Percentiles rank a stretch among this genome's conserved stretches.
phyloP scores from a whole-genome alignment of 345 rosid species.

The Abelmoschus esculentus region DNA sequence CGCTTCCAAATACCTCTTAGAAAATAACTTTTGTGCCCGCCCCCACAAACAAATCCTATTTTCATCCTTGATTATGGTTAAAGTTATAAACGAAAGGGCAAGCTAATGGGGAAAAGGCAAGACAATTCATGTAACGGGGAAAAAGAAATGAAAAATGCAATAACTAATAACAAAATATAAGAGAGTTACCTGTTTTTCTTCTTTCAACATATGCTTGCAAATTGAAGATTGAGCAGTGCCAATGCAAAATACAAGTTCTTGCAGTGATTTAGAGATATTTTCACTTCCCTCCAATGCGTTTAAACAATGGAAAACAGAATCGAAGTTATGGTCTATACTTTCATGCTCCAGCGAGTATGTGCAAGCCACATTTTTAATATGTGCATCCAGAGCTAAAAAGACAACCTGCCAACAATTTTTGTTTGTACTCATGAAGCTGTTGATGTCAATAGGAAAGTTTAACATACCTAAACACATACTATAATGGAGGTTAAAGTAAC shows the following conservation, averaged over 20 bases:
- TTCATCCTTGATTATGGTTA: background rate
- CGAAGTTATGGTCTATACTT: slow-evolving; percentile 41
- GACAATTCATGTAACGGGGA: background rate
- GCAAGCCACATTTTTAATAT: slow-evolving; percentile 41
- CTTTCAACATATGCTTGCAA: slow-evolving; percentile 66
- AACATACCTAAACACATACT: background rate
- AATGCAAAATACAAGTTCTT: slow-evolving; percentile 41
- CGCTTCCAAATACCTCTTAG: background rate
- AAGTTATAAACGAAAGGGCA: background rate
- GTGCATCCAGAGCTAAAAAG: slow-evolving; percentile 50
- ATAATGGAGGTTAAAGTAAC: background rate
- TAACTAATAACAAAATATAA: background rate
- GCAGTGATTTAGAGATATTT: slow-evolving; percentile 24
- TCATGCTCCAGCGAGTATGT: slow-evolving; percentile 67
- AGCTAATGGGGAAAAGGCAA: background rate
- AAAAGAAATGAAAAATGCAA: background rate
- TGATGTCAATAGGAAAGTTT: background rate
- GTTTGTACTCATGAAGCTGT: slow-evolving; percentile 6
- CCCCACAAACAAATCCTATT: background rate
- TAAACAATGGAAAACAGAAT: slow-evolving; percentile 35
- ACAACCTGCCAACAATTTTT: slow-evolving; percentile 46
- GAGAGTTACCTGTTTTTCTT: slow-evolving; percentile 64
- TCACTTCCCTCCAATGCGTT: slow-evolving; percentile 26
- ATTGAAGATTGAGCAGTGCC: slow-evolving; percentile 48
- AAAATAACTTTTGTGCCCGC: background rate